Percentiles rank a stretch among this genome's conserved stretches.
Conservation (phyloP, 2,329 filamentous ascomycete species). For the Phyllosticta citrichinensis region DNA sequence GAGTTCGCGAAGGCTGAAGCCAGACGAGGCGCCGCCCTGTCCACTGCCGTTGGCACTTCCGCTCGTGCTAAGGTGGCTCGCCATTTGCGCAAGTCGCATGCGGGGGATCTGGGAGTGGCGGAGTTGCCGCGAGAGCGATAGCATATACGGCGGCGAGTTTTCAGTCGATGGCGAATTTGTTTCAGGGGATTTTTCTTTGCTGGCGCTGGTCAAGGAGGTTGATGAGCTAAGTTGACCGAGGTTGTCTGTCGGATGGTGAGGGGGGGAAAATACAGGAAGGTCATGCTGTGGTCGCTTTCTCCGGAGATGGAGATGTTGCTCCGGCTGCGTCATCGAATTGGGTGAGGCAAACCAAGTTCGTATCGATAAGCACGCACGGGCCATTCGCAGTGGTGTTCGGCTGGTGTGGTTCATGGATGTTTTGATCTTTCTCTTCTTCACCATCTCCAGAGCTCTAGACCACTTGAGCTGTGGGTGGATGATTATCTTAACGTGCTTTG, state of each 20-base stretch:
- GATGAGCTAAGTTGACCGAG: background rate
- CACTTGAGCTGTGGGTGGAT: background rate
- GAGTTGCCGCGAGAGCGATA: slow-evolving; percentile 12
- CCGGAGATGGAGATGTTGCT: background rate
- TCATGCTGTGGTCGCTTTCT: background rate
- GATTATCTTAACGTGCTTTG: background rate
- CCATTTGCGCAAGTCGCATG: slow-evolving; percentile 34
- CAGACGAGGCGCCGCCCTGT: slow-evolving; percentile 12
- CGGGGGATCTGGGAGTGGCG: slow-evolving; percentile 8
- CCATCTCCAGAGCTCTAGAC: background rate
- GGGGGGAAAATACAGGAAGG: background rate
- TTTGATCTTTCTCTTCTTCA: background rate
- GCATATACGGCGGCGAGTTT: slow-evolving; percentile 12
- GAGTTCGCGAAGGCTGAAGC: slow-evolving; percentile 37
- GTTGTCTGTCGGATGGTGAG: background rate
- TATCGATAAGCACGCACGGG: background rate
- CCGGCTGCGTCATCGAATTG: background rate
- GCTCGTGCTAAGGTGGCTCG: slow-evolving; percentile 30
- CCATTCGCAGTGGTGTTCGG: background rate
- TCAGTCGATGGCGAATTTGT: background rate
- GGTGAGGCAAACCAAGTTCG: background rate
- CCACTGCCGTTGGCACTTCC: slow-evolving; percentile 9
- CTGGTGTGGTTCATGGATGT: background rate
- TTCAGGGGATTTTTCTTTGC: background rate
- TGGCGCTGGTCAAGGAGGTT: background rate